Conservation (phyloP, 495 filamentous ascomycete genomes). For the Penicillium pancosmium region DNA sequence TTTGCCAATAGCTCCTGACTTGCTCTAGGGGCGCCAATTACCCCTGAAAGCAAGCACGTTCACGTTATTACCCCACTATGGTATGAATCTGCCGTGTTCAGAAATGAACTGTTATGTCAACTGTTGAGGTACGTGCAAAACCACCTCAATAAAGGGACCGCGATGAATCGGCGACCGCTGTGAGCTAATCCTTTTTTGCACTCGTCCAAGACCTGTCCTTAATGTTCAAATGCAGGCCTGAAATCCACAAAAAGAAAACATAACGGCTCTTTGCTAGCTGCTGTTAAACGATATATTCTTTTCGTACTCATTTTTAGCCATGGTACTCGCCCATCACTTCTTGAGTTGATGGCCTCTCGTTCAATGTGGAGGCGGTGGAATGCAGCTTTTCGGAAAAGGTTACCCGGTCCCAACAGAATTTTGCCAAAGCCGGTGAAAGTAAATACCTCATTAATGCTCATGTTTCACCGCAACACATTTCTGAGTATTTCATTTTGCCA, state of each 20-base stretch:
- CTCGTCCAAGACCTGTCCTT: neutral
- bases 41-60: no score
- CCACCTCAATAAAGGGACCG: no score
- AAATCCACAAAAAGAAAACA: neutral
- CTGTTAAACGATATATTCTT: neutral
- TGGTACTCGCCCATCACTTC: no score
- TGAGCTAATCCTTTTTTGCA: neutral
- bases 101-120: no score
- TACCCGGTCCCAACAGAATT: neutral
- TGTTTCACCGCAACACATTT: neutral
- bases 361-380: neutral
- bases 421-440: slow-evolving; percentile 4
- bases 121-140: no score
- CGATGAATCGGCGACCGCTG: slow-evolving; percentile 2
- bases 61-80: no score
- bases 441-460: neutral
- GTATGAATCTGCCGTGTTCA: no score
- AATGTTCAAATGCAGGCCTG: neutral
- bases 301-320: no score
- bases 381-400: neutral
- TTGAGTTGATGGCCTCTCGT: neutral
- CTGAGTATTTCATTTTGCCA: neutral
- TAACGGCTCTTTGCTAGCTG: neutral
- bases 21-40: no score
- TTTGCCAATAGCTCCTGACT: no score